Conservation (phyloP, 192 early-diverging fungal species). For the Lobulomyces angularis region DNA sequence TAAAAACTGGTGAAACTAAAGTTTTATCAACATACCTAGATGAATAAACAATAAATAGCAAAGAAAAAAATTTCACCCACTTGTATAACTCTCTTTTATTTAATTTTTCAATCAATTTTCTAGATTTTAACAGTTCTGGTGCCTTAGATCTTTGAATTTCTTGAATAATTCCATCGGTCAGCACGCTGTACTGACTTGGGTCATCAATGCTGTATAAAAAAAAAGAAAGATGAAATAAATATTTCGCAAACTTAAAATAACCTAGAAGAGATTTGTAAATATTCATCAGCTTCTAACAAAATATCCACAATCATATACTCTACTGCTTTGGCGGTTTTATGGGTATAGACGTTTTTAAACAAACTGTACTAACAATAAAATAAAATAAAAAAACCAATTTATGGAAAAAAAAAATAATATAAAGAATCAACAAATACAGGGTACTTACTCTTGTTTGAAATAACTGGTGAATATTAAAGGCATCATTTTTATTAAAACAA, state of each 20-base stretch:
- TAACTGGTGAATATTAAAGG: conserved; percentile 74
- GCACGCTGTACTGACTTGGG: conserved; percentile 51
- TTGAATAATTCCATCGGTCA: conserved; percentile 75
- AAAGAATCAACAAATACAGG: conserved; percentile 7
- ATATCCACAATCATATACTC: conserved; percentile 88
- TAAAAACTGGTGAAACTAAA: not conserved
- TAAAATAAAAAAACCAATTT: conserved; percentile 10
- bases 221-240: no score
- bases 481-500: conserved; percentile 81
- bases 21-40: not conserved
- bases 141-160: conserved; percentile 21
- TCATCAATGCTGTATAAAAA: conserved; percentile 51
- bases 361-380: conserved; percentile 36
- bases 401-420: conserved; percentile 9
- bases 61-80: conserved; percentile 64
- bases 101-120: conserved; percentile 59
- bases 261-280: conserved; percentile 35
- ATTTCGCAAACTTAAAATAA: conserved; percentile 28
- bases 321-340: conserved; percentile 55
- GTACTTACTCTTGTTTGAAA: conserved; percentile 55
- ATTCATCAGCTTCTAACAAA: conserved; percentile 63
- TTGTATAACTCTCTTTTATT: conserved; percentile 73
- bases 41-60: conserved; percentile 9
- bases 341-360: conserved; percentile 78
- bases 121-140: conserved; percentile 47